Conservation (phyloP, 2,329 filamentous ascomycete species). For the Colletotrichum costaricense region DNA sequence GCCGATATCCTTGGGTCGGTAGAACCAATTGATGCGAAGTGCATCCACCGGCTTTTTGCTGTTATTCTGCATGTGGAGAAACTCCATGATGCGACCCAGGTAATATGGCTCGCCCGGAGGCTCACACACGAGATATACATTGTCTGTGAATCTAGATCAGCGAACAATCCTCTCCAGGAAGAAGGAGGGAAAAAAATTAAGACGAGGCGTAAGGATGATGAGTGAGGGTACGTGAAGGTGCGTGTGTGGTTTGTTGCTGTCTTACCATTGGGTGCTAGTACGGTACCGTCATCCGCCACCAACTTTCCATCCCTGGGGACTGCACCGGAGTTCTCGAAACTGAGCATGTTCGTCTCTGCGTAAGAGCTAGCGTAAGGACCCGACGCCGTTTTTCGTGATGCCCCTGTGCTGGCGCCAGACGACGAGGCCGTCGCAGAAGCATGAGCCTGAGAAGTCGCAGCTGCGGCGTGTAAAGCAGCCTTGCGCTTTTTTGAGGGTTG, state of each 20-base stretch:
- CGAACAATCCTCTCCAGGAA: constrained; percentile 8
- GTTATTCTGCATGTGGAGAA: constrained; percentile 85
- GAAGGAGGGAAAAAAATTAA: background rate
- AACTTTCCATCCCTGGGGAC: constrained; percentile 81
- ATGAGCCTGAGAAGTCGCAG: constrained; percentile 32
- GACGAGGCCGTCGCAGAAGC: constrained; percentile 40
- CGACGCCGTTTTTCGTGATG: constrained; percentile 52
- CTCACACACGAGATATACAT: constrained; percentile 97
- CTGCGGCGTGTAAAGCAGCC: constrained; percentile 59
- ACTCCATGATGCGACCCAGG: constrained; percentile 97
- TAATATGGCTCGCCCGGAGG: constrained; percentile 98
- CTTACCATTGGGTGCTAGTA: constrained; percentile 87
- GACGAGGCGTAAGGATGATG: background rate
- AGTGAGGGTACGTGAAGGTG: constrained; percentile 6
- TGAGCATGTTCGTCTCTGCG: constrained; percentile 87
- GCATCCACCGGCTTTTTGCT: constrained; percentile 80
- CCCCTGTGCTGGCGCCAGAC: constrained; percentile 43
- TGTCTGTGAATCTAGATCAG: constrained; percentile 58
- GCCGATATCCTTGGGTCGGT: constrained; percentile 94
- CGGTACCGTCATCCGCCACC: constrained; percentile 90
- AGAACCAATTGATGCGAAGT: constrained; percentile 97
- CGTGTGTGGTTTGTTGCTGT: constrained; percentile 38
- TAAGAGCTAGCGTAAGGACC: constrained; percentile 45
- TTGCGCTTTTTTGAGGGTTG: constrained; percentile 85
- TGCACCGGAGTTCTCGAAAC: constrained; percentile 79